Percentiles rank a stretch among this genome's conserved stretches.
Evolutionary conservation across 2,329 filamentous ascomycete genomes (phyloP).

Genomic region (Penicillium sp.): DNA sequence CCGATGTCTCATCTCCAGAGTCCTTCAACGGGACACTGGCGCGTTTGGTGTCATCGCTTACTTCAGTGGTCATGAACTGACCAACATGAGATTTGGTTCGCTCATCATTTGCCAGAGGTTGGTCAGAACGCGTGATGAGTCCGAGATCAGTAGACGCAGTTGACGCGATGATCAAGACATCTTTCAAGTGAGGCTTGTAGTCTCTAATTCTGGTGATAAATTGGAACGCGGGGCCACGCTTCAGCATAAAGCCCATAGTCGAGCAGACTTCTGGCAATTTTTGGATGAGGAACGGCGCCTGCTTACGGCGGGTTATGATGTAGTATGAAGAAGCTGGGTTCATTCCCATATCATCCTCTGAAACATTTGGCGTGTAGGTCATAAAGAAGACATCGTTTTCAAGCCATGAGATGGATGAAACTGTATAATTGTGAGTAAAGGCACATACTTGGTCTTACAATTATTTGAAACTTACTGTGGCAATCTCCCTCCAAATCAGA

Average conservation of each 20-base stretch:
- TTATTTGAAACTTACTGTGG: constrained; percentile 57
- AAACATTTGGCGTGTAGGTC: constrained; percentile 66
- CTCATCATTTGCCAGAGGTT: constrained; percentile 61
- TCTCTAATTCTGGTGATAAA: constrained; percentile 73
- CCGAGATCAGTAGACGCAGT: constrained; percentile 78
- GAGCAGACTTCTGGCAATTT: constrained; percentile 72
- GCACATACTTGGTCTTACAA: not conserved
- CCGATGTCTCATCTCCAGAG: constrained; percentile 65
- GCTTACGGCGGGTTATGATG: constrained; percentile 67
- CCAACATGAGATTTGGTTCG: constrained; percentile 60
- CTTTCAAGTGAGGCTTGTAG: constrained; percentile 76
- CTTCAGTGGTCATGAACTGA: constrained; percentile 59
- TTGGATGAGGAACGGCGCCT: constrained; percentile 65
- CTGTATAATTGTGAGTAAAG: constrained; percentile 36
- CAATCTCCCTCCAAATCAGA: constrained; percentile 62
- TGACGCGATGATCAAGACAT: constrained; percentile 77
- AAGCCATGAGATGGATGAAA: constrained; percentile 82
- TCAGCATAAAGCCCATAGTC: constrained; percentile 60
- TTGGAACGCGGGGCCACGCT: constrained; percentile 69
- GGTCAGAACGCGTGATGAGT: constrained; percentile 70
- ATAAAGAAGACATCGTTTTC: constrained; percentile 82
- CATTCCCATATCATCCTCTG: constrained; percentile 52
- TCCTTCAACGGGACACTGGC: constrained; percentile 72
- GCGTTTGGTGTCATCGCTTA: constrained; percentile 71
- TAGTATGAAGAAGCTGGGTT: constrained; percentile 70